phyloP scores from a whole-genome alignment of 2,329 filamentous ascomycete species.

The Metarhizium robertsii region DNA sequence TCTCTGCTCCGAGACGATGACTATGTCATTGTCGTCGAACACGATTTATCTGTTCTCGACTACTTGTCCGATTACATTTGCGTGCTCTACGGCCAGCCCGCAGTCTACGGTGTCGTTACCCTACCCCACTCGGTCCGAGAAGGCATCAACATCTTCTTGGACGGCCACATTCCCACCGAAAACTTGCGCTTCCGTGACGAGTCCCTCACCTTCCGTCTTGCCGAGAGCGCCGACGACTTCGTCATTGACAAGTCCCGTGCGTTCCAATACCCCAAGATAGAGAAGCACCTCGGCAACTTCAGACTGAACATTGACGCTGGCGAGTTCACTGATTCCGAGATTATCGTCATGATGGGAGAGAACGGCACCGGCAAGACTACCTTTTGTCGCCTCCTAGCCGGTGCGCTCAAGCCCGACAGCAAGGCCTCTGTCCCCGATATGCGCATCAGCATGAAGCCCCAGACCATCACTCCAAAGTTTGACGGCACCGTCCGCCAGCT shows the following conservation, averaged over 20 bases:
- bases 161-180: conserved; percentile 95
- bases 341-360: conserved; percentile 99
- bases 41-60: conserved; percentile 96
- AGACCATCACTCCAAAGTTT: conserved; percentile 98
- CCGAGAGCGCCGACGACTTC: conserved; percentile 83
- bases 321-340: conserved; percentile 94
- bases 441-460: conserved; percentile 99
- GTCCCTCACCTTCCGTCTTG: conserved; percentile 88
- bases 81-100: conserved; percentile 90
- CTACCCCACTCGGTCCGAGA: conserved; percentile 92
- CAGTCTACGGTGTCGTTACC: conserved; percentile 95
- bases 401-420: conserved; percentile 83
- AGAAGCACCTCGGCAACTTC: conserved; percentile 88
- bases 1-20: conserved; percentile 80
- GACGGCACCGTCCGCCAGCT: conserved; percentile 93
- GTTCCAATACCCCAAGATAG: conserved; percentile 82
- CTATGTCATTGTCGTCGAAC: conserved; percentile 98
- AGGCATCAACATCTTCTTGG: conserved; percentile 98
- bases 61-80: conserved; percentile 99
- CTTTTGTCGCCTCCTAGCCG: conserved; percentile 93
- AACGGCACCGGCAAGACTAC: conserved; percentile 99
- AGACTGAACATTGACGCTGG: conserved; percentile 72
- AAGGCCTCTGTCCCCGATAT: conserved; percentile 74
- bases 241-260: conserved; percentile 73
- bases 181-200: conserved; percentile 98